These are phyloP conservation scores for Collybiopsis confluens DNA, from an alignment of 768 basidiomycete genomes.

Conservation along the genomic window DNA sequence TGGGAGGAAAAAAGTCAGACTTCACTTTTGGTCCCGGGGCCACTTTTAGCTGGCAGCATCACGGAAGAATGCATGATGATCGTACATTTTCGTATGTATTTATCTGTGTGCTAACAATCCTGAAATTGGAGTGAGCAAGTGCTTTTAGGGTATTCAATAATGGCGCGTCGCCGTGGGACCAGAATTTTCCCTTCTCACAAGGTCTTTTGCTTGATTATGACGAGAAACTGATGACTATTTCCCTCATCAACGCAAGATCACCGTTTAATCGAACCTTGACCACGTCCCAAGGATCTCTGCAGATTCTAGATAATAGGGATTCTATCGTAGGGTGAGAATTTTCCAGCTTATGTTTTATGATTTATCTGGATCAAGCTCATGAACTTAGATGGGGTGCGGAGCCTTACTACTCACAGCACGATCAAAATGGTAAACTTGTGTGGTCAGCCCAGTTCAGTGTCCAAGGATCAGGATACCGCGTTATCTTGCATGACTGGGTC, in stretches of 20 bases:
- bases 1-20: slow-evolving; percentile 15
- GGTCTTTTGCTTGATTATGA: slow-evolving; percentile 6
- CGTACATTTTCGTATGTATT: slow-evolving; percentile 5
- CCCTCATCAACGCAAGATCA: background rate
- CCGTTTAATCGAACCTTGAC: background rate
- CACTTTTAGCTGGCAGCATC: slow-evolving; percentile 16
- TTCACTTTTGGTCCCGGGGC: slow-evolving; percentile 13
- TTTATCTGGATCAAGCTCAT: no score
- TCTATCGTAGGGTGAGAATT: slow-evolving; percentile 4
- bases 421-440: background rate
- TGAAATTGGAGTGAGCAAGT: background rate
- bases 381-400: background rate
- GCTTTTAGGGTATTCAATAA: slow-evolving; percentile 7
- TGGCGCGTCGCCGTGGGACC: background rate
- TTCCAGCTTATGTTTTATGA: background rate
- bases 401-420: background rate
- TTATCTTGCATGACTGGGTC: background rate
- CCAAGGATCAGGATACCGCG: background rate
- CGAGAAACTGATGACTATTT: background rate
- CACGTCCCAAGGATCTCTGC: background rate
- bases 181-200: background rate
- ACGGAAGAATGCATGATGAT: slow-evolving; percentile 11
- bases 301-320: background rate
- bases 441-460: slow-evolving; percentile 1
- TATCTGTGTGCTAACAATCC: no score